These are phyloP conservation scores for Lichenothelia convexa DNA, from an alignment of 495 filamentous ascomycete species.

Conservation along the genomic window DNA sequence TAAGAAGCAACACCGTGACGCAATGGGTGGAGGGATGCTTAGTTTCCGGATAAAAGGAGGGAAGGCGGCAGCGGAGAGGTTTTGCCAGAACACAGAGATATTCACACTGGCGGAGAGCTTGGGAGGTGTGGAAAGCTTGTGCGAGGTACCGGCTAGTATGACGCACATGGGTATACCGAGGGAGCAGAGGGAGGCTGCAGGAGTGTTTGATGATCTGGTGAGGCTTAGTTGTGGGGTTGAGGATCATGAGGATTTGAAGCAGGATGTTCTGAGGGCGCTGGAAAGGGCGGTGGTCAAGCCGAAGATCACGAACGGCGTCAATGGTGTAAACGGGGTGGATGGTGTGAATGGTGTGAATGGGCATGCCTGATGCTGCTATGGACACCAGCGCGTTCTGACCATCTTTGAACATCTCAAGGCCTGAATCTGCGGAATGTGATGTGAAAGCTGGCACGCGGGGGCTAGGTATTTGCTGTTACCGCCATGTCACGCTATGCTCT, in stretches of 20 bases:
- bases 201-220: conserved; percentile 95
- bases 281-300: conserved; percentile 48
- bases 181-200: conserved; percentile 74
- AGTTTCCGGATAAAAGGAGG: conserved; percentile 89
- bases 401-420: too few relatives aligned
- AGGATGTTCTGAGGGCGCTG: conserved; percentile 70
- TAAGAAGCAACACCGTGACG: conserved; percentile 76
- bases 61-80: conserved; percentile 66
- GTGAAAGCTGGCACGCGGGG: too few relatives aligned
- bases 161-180: conserved; percentile 89
- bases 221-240: conserved; percentile 87
- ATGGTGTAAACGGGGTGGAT: conserved; percentile 4
- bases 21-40: conserved; percentile 93
- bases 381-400: too few relatives aligned
- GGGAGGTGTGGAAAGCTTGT: conserved; percentile 81
- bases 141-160: conserved; percentile 86
- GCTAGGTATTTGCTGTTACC: too few relatives aligned
- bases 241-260: conserved; percentile 66
- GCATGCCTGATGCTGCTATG: too few relatives aligned
- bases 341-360: too few relatives aligned
- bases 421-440: too few relatives aligned
- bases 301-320: conserved; percentile 21
- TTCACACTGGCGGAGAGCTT: conserved; percentile 89
- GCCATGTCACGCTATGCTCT: too few relatives aligned
- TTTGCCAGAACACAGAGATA: conserved; percentile 76